phyloP scores from a whole-genome alignment of 202 grass and related monocot species.

The Schoenoplectus tabernaemontani region DNA sequence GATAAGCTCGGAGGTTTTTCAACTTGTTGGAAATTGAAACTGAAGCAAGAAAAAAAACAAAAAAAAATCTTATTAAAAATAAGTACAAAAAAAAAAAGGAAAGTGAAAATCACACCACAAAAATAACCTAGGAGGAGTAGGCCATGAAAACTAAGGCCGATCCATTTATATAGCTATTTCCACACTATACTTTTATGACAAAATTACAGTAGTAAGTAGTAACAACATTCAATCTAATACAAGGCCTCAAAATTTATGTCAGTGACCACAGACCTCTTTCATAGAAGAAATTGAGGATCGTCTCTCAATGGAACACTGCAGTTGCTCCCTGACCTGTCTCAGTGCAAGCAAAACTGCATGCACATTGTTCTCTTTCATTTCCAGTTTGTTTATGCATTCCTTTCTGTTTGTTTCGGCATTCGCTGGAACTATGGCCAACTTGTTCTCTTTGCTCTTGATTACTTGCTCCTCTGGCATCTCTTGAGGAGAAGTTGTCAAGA shows the following conservation, averaged over 20 bases:
- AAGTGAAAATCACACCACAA: conserved; percentile 9
- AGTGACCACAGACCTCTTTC: conserved; percentile 51
- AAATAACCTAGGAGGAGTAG: background rate
- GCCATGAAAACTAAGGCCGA: conserved; percentile 11
- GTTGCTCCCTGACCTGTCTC: conserved; percentile 71
- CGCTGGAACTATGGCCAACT: conserved; percentile 45
- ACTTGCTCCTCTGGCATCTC: background rate
- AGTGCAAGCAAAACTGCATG: conserved; percentile 76
- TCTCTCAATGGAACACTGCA: conserved; percentile 50
- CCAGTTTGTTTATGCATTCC: background rate
- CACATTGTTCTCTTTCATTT: conserved; percentile 38
- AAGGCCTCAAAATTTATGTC: conserved; percentile 11
- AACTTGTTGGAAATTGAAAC: background rate
- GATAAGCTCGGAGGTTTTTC: background rate
- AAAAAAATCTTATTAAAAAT: background rate
- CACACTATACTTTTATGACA: conserved; percentile 20
- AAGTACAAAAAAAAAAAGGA: background rate
- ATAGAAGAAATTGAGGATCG: conserved; percentile 42
- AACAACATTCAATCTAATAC: conserved; percentile 3
- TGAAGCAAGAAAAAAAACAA: background rate
- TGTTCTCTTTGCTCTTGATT: background rate
- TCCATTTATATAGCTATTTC: conserved; percentile 12
- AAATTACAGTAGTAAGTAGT: conserved; percentile 16
- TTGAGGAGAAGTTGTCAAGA: conserved; percentile 12
- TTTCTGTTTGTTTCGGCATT: conserved; percentile 5